phyloP scores from a whole-genome alignment of 2,329 filamentous ascomycete genomes.

The Cercospora sojina region DNA sequence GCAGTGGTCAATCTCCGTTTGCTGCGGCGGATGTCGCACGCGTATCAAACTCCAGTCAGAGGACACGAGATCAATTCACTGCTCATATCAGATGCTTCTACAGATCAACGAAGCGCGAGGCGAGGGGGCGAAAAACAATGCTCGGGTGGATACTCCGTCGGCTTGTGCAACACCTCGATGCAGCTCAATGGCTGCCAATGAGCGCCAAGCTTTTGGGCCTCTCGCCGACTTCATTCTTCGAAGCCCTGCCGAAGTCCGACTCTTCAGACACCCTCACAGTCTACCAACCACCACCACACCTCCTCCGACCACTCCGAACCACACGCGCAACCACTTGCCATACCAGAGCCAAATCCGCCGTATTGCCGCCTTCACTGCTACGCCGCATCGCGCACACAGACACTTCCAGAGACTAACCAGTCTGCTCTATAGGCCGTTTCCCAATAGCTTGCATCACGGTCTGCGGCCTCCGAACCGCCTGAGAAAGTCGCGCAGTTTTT shows the following conservation, averaged over 20 bases:
- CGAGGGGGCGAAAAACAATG: not conserved
- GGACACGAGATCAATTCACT: not conserved
- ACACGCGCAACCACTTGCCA: not conserved
- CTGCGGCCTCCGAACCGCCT: not conserved
- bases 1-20: not conserved
- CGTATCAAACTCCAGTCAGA: not conserved
- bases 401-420: not conserved
- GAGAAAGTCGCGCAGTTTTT: not conserved
- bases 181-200: not conserved
- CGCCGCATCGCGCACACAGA: not conserved
- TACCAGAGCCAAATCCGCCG: not conserved
- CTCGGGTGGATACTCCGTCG: not conserved
- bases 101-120: not conserved
- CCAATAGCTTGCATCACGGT: not conserved
- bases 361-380: not conserved
- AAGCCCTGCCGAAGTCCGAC: not conserved
- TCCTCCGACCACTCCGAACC: slow-evolving; percentile 1
- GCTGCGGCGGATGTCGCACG: not conserved
- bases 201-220: slow-evolving; percentile 2
- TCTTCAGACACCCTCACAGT: slow-evolving; percentile 1
- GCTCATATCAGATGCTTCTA: not conserved
- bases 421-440: not conserved
- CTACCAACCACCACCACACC: not conserved
- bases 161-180: slow-evolving; percentile 1
- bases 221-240: slow-evolving; percentile 2